These are phyloP conservation scores for Leucosporidium yakuticum DNA, from an alignment of 768 basidiomycete genomes.

Conservation along the genomic window DNA sequence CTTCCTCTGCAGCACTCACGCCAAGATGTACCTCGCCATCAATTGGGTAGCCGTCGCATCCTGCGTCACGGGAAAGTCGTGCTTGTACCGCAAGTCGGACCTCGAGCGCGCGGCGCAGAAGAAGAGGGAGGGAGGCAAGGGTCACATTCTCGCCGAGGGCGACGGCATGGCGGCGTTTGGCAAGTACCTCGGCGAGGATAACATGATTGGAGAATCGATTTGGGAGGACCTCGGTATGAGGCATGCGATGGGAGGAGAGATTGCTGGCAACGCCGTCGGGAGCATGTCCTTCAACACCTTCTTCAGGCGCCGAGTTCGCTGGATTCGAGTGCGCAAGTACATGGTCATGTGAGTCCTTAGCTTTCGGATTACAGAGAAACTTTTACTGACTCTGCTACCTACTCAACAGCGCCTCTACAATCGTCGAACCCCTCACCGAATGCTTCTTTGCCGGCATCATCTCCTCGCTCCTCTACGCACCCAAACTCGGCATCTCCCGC, in stretches of 20 bases:
- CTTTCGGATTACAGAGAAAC: too few species aligned
- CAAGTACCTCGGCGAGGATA: constrained; percentile 91
- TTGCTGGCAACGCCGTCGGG: constrained; percentile 81
- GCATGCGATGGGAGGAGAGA: constrained; percentile 85
- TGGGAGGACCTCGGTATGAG: constrained; percentile 88
- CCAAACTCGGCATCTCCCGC: constrained; percentile 51
- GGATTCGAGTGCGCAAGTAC: constrained; percentile 93
- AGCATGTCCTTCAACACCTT: constrained; percentile 80
- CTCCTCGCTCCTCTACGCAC: constrained; percentile 52
- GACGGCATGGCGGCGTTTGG: constrained; percentile 63
- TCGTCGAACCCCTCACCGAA: constrained; percentile 91
- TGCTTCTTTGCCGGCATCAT: constrained; percentile 65
- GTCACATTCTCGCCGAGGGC: constrained; percentile 8
- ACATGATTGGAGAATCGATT: constrained; percentile 85
- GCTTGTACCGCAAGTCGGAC: constrained; percentile 84
- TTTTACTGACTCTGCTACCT: not conserved
- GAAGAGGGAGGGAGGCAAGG: constrained; percentile 19
- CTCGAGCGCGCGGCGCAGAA: constrained; percentile 62
- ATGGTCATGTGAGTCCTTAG: constrained; percentile 59
- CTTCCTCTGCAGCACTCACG: constrained; percentile 94
- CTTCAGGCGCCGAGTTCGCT: constrained; percentile 79
- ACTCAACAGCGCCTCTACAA: constrained; percentile 55
- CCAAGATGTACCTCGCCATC: constrained; percentile 98
- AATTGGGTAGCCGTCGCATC: constrained; percentile 83
- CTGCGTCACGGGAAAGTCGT: constrained; percentile 95